A percentile compares a stretch with the other conserved stretches of the same genome.
Conservation (phyloP, 2,329 filamentous ascomycete genomes). For the Pestalotiopsis sp. region DNA sequence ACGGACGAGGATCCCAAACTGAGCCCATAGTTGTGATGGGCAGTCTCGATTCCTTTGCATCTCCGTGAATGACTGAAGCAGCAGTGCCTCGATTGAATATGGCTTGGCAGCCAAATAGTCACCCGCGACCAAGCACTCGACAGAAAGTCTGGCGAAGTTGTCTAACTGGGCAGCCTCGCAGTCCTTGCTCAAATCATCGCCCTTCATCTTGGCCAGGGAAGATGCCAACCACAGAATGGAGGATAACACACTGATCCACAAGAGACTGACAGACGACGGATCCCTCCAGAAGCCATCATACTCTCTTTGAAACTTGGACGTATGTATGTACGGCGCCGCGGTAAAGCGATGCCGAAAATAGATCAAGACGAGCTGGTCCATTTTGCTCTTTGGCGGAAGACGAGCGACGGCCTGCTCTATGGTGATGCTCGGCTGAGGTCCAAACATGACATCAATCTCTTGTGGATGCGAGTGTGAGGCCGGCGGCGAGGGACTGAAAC, state of each 20-base stretch:
- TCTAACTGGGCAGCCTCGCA: conserved; percentile 28
- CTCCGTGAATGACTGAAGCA: conserved; percentile 47
- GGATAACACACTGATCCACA: conserved; percentile 55
- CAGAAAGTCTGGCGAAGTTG: conserved; percentile 38
- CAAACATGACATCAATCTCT: conserved; percentile 32
- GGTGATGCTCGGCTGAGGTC: conserved; percentile 29
- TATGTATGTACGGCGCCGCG: conserved; percentile 37
- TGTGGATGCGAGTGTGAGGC: conserved; percentile 20
- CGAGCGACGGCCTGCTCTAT: conserved; percentile 34
- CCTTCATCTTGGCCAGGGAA: conserved; percentile 36
- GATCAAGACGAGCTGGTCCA: conserved; percentile 34
- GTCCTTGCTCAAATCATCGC: conserved; percentile 24
- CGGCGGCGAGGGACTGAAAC: conserved; percentile 27
- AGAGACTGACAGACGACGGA: conserved; percentile 39
- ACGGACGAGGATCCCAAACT: conserved; percentile 48
- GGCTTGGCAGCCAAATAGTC: conserved; percentile 47
- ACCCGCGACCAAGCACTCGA: conserved; percentile 50
- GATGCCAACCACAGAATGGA: conserved; percentile 47
- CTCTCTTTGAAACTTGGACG: conserved; percentile 47
- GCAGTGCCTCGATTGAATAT: conserved; percentile 50
- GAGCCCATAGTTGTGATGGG: conserved; percentile 48
- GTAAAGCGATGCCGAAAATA: conserved; percentile 37
- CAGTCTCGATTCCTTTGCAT: conserved; percentile 43
- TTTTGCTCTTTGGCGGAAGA: conserved; percentile 31
- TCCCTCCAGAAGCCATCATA: conserved; percentile 51